Base-by-base conservation (phyloP, 1,284 basidiomycete species). In the Heterobasidion irregulare region DNA sequence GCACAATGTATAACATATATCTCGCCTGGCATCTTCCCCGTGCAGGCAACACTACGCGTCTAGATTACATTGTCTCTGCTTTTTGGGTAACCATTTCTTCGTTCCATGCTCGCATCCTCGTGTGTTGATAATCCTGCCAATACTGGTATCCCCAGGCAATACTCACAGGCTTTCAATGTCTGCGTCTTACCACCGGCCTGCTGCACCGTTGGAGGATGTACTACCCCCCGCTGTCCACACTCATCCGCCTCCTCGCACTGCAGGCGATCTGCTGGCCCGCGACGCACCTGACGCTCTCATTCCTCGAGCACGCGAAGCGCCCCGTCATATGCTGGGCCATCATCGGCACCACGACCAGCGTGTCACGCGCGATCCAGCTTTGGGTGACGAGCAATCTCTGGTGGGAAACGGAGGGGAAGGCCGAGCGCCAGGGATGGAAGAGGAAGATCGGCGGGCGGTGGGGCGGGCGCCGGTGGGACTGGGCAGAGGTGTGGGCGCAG, bases 181-280 rank as follows among this genome's bases (percentile, higher is more conserved):
- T 92, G 49, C 74, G 77, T 44, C 74, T 94, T 8, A 89, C 91
- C 5, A 90, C 89, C 0, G 88, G 92, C 18, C 80, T 94, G 1
- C 74, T 92, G 43, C 81, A 80, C 16, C 82, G 91, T 47, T 94
- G 91, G 91, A 77, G 82, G 43, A 76, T 86, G 0, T 92, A 93
- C 70, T 94, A 94, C 63, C 79, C 87, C 0, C 85, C 89, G 1
- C 70, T 90, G 32, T 78, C 91, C 1, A 89, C 91, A 2, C 79
- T 94, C 53, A 88, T 94, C 63, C 83, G 91, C 9, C 81, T 94
- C 2, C 77, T 93, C 49, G 89, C 86, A 0, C 73, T 94, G 1
- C 91, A 94, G 69, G 86, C 88, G 8, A 92, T 93, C 57, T 89
- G 90, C 67, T 94, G 92, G 91, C 89, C 90, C 2, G 85, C 90